Base-by-base conservation (phyloP, 306 rosid species). In the Oxytropis ochrocephala region DNA sequence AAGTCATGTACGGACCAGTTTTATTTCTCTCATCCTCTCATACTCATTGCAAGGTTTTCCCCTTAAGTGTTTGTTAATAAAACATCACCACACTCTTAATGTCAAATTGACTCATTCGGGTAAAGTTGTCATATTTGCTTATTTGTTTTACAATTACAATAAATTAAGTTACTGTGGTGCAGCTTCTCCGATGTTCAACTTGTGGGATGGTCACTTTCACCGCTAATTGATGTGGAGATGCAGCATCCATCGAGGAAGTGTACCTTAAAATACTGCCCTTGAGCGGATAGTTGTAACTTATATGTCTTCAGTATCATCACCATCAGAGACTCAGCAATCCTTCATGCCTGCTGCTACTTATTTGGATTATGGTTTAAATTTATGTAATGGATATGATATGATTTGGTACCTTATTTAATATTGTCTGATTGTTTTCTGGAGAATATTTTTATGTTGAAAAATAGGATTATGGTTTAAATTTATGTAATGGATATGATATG, bases 111-210 rank as follows among this genome's bases (percentile, higher is more conserved):
- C 55, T 24, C 7, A 49, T 38, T 61, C 18, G 29, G 38, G 1
- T 1, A 32, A 32, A 12, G 27, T 14, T 60, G 59, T 19, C 48
- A 27, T 61, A 11, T 36, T 49, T 64, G 32, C 8, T 46, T 35
- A 42, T 64, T 9, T 56, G 35, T 70, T 33, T 32, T 38, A 21
- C 17, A 60, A 18, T 47, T 10, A 7, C 68, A 55, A 27, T 53
- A 50, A 42, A 11, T 69, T 57, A 29, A 46, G 66, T 52, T 21
- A n/a, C 32, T 65, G 9, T 70, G 81, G 33, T 84, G 82, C 86
- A 87, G 89, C 46, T 67, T 82, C 64, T 64, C 85, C 18, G 81
- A 80, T 70, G 89, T 82, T 50, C 78, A 75, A 76, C 87, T 78
- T 2, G 69, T 75, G 46, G 92, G 89, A 21, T 65, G 78, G 7